Percentiles rank a stretch among this genome's conserved stretches.
Evolutionary conservation across 2,329 filamentous ascomycete species (phyloP).

Genomic region (Fusarium vanettenii): DNA sequence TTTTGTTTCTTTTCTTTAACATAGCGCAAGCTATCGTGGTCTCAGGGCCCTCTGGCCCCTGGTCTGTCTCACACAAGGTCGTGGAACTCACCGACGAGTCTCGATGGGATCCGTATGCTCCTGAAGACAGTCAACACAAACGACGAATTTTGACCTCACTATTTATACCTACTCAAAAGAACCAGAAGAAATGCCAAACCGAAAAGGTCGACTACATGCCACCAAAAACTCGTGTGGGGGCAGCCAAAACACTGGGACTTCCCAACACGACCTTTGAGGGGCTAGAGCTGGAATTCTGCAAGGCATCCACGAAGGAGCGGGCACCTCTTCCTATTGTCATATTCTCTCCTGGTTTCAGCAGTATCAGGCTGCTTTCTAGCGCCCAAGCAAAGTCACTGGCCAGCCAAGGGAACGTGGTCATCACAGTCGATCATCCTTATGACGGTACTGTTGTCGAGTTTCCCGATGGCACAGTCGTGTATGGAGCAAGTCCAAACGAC

Average conservation of each 20-base stretch:
- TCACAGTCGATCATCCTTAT: slow-evolving; percentile 60
- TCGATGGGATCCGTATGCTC: slow-evolving; percentile 34
- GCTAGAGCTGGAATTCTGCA: slow-evolving; percentile 31
- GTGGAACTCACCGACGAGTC: slow-evolving; percentile 30
- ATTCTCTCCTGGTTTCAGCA: slow-evolving; percentile 56
- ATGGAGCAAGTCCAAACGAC: not conserved
- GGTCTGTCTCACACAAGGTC: slow-evolving; percentile 20
- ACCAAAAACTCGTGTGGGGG: slow-evolving; percentile 8
- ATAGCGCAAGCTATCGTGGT: slow-evolving; percentile 18
- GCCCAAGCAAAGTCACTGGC: slow-evolving; percentile 56
- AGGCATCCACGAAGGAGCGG: slow-evolving; percentile 18
- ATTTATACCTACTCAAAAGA: slow-evolving; percentile 16
- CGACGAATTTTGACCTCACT: slow-evolving; percentile 24
- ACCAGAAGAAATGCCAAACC: not conserved
- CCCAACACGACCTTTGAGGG: slow-evolving; percentile 14
- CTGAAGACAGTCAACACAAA: slow-evolving; percentile 18
- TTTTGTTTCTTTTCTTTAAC: slow-evolving; percentile 2
- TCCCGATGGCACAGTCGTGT: slow-evolving; percentile 49
- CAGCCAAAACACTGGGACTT: slow-evolving; percentile 10
- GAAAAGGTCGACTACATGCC: slow-evolving; percentile 27
- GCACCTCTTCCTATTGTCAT: slow-evolving; percentile 47
- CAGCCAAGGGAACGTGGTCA: slow-evolving; percentile 56
- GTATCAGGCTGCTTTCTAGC: slow-evolving; percentile 52
- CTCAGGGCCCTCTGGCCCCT: slow-evolving; percentile 11
- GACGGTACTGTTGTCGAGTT: slow-evolving; percentile 56